These are phyloP conservation scores for Vanrija humicola DNA, from an alignment of 1,284 basidiomycete species.

Conservation along the genomic window DNA sequence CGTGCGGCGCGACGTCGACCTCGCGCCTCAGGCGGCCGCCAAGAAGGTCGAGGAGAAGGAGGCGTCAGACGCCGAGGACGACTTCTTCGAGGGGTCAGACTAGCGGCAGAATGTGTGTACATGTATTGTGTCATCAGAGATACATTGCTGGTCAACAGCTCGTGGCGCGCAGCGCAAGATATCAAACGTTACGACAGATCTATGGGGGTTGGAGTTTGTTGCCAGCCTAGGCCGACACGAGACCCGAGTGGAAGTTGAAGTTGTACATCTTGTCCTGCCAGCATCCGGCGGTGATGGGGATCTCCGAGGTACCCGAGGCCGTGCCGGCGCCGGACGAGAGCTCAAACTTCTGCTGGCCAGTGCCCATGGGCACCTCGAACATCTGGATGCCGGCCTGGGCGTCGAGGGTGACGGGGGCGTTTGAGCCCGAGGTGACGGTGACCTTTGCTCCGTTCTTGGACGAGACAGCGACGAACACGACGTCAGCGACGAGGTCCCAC, in stretches of 20 bases:
- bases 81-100: conserved; percentile 55
- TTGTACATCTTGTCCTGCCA: conserved; percentile 45
- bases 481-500: conserved; percentile 30
- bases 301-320: conserved; percentile 16
- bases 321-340: conserved; percentile 20
- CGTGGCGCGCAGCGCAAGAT: no score
- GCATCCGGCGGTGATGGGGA: conserved; percentile 30
- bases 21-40: not conserved
- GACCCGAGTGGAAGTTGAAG: conserved; percentile 44
- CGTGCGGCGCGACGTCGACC: conserved; percentile 2
- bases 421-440: conserved; percentile 40
- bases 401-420: conserved; percentile 23
- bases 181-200: no score
- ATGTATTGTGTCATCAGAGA: no score
- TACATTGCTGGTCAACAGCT: no score
- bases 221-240: not conserved
- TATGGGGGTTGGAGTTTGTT: no score
- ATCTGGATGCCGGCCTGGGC: conserved; percentile 36
- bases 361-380: conserved; percentile 38
- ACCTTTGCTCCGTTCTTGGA: conserved; percentile 37
- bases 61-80: conserved; percentile 44
- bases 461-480: conserved; percentile 43
- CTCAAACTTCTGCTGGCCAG: conserved; percentile 36
- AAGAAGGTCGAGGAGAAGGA: conserved; percentile 20
- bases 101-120: not conserved